Conservation (phyloP, 2,329 filamentous ascomycete genomes). For the Colletotrichum karsti region DNA sequence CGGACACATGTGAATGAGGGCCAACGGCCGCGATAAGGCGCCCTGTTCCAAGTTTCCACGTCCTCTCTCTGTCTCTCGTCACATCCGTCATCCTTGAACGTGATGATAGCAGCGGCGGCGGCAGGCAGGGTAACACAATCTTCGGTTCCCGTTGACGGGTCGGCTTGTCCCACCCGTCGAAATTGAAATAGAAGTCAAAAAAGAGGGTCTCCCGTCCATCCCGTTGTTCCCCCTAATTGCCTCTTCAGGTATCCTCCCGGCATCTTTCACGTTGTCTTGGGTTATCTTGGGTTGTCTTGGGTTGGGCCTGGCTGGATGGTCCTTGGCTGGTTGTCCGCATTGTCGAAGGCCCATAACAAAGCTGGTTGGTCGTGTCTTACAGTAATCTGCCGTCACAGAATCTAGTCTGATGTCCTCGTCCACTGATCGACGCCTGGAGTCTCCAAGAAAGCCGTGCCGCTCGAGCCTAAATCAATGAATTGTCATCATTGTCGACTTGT, state of each 20-base stretch:
- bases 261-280: too few relatives aligned
- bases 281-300: background rate
- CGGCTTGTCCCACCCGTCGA: constrained; percentile 11
- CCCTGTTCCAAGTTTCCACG: background rate
- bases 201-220: constrained; percentile 14
- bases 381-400: background rate
- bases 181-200: constrained; percentile 25
- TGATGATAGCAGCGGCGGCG: background rate
- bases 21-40: background rate
- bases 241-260: background rate
- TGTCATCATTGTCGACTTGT: background rate
- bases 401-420: constrained; percentile 1
- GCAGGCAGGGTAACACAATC: background rate
- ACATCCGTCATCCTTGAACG: too few relatives aligned
- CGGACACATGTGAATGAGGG: constrained; percentile 17
- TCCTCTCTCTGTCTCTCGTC: background rate
- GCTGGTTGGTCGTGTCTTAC: background rate
- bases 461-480: constrained; percentile 7
- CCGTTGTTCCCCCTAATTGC: background rate
- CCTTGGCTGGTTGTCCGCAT: background rate
- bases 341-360: background rate
- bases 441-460: constrained; percentile 5
- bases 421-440: constrained; percentile 6
- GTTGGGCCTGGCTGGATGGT: background rate
- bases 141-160: constrained; percentile 10